A percentile compares a stretch with the other conserved stretches of the same genome.
Conservation (phyloP, 495 filamentous ascomycete genomes). For the Xylaria nigripes region DNA sequence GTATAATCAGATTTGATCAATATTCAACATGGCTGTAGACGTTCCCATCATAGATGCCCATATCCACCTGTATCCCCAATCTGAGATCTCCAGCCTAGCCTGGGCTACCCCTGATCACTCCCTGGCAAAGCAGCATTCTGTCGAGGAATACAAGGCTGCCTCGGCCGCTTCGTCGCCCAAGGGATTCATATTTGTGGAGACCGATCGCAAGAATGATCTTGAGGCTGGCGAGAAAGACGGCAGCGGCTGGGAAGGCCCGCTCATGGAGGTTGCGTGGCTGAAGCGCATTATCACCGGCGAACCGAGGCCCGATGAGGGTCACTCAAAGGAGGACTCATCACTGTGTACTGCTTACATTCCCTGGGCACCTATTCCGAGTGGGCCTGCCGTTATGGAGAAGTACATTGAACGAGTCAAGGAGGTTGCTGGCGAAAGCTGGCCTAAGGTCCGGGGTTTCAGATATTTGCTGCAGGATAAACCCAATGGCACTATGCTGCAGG, state of each 20-base stretch:
- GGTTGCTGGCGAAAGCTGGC: constrained; percentile 40
- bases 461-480: constrained; percentile 75
- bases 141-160: constrained; percentile 47
- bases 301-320: constrained; percentile 53
- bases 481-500: constrained; percentile 49
- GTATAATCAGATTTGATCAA: background rate
- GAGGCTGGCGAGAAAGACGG: constrained; percentile 35
- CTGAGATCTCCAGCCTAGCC: constrained; percentile 52
- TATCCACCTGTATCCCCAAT: constrained; percentile 71
- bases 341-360: constrained; percentile 62
- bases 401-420: constrained; percentile 47
- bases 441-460: constrained; percentile 57
- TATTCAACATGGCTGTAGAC: constrained; percentile 15
- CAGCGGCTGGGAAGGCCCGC: constrained; percentile 43
- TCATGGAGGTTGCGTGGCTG: constrained; percentile 64
- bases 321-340: constrained; percentile 38
- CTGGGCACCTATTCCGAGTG: constrained; percentile 70
- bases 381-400: constrained; percentile 38
- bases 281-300: constrained; percentile 53
- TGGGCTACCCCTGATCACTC: constrained; percentile 55
- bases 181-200: constrained; percentile 75
- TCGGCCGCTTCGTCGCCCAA: constrained; percentile 27
- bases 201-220: constrained; percentile 60
- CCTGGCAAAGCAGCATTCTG: constrained; percentile 53
- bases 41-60: constrained; percentile 69